These are phyloP conservation scores for Acacia crassicarpa DNA, from an alignment of 306 rosid species.

Conservation along the genomic window DNA sequence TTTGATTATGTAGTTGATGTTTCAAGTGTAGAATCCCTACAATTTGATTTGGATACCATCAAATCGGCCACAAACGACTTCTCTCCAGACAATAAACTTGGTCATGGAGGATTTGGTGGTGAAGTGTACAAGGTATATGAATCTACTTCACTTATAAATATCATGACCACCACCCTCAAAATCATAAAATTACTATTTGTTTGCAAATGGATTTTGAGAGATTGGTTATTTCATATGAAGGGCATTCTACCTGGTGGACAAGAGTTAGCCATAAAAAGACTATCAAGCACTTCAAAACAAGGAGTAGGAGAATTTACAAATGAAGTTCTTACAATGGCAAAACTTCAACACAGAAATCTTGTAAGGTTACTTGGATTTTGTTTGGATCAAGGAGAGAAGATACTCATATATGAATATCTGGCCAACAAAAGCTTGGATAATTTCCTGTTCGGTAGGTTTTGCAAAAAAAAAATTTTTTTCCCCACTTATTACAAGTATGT, in stretches of 20 bases:
- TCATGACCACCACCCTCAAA: background rate
- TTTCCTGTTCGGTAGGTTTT: background rate
- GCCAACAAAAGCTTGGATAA: background rate
- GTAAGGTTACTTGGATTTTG: background rate
- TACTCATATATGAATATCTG: background rate
- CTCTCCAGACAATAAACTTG: background rate
- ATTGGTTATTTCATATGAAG: too few relatives aligned
- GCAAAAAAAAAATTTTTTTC: too few relatives aligned
- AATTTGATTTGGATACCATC: background rate
- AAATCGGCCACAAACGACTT: background rate
- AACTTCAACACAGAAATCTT: background rate
- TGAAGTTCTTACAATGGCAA: slow-evolving; percentile 36
- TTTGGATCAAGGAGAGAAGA: background rate
- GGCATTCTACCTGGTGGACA: slow-evolving; percentile 33
- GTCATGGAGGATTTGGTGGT: background rate
- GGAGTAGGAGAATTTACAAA: slow-evolving; percentile 40
- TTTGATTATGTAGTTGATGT: background rate
- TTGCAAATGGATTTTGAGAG: background rate
- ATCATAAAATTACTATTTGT: background rate
- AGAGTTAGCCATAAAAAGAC: slow-evolving; percentile 44
- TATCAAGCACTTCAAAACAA: slow-evolving; percentile 37
- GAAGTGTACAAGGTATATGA: background rate
- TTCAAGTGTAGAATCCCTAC: background rate
- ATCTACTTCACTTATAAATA: background rate
- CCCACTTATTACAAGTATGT: too few relatives aligned